phyloP scores from a whole-genome alignment of 2,329 filamentous ascomycete genomes.

The Geoglossum cookeanum region DNA sequence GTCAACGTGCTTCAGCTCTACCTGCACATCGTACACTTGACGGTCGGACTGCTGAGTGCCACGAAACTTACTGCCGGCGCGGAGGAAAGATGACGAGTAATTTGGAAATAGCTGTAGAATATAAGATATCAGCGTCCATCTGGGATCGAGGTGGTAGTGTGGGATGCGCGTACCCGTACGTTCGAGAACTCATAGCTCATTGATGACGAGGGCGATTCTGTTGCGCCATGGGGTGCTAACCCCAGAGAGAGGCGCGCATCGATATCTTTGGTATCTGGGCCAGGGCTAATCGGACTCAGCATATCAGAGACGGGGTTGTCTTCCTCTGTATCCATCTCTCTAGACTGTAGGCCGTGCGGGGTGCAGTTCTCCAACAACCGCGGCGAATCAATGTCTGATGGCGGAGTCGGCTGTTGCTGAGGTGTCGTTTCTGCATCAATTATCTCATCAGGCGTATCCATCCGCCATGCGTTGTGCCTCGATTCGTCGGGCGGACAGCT shows the following conservation, averaged over 20 bases:
- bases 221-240: not conserved
- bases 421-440: constrained; percentile 10
- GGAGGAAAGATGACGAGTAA: constrained; percentile 70
- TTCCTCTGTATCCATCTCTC: constrained; percentile 16
- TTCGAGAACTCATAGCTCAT: constrained; percentile 36
- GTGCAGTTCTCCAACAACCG: not conserved
- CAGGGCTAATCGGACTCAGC: not conserved
- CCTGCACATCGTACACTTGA: constrained; percentile 86
- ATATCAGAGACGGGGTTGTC: constrained; percentile 19
- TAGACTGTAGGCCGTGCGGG: constrained; percentile 11
- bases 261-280: not conserved
- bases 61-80: constrained; percentile 70
- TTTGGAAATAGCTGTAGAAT: constrained; percentile 47
- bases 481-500: constrained; percentile 27
- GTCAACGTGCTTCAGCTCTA: constrained; percentile 92
- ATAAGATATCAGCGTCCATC: not conserved
- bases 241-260: not conserved
- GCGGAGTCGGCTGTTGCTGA: constrained; percentile 19
- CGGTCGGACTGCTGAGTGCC: constrained; percentile 88
- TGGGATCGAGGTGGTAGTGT: not conserved
- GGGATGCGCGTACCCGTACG: constrained; percentile 24
- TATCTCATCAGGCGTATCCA: constrained; percentile 16
- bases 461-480: constrained; percentile 16
- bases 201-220: constrained; percentile 13
- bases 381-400: constrained; percentile 14